Percentiles rank a stretch among this genome's conserved stretches.
Evolutionary conservation across 805 yeast species (phyloP).

Genomic region (Diddensiella caesifluorescens): DNA sequence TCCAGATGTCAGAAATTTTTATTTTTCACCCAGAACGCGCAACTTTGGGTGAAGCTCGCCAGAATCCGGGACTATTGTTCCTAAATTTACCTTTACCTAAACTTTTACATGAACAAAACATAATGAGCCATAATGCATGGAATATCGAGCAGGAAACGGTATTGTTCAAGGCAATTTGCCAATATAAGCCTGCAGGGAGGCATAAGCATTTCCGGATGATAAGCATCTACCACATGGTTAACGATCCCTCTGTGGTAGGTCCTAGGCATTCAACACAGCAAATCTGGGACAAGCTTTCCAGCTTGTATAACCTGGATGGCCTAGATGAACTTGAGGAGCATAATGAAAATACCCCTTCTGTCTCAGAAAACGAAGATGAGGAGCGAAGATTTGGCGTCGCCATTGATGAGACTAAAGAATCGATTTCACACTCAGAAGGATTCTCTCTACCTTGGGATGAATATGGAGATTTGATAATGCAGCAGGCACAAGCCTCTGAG

Average conservation of each 20-base stretch:
- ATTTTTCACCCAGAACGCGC: too few relatives aligned
- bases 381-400: background rate
- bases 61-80: too few relatives aligned
- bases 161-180: slow-evolving; percentile 56
- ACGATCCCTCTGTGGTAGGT: slow-evolving; percentile 22
- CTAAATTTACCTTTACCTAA: too few relatives aligned
- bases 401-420: background rate
- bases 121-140: too few relatives aligned
- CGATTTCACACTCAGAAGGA: slow-evolving; percentile 18
- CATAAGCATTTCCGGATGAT: slow-evolving; percentile 36
- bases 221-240: slow-evolving; percentile 28
- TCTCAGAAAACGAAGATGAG: slow-evolving; percentile 12
- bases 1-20: too few relatives aligned
- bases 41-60: too few relatives aligned
- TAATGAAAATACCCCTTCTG: slow-evolving; percentile 8
- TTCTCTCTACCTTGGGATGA: slow-evolving; percentile 43
- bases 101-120: too few relatives aligned
- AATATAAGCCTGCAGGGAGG: slow-evolving; percentile 62
- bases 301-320: slow-evolving; percentile 51
- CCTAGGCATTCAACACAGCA: slow-evolving; percentile 41
- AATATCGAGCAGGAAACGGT: slow-evolving; percentile 54
- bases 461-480: slow-evolving; percentile 39
- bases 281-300: slow-evolving; percentile 51
- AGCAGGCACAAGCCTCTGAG: slow-evolving; percentile 32
- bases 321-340: slow-evolving; percentile 47